Evolutionary conservation across 192 early-diverging fungal species (phyloP), one percentile per base, ranked within the genome.

Genomic region (Backusella westeae): DNA sequence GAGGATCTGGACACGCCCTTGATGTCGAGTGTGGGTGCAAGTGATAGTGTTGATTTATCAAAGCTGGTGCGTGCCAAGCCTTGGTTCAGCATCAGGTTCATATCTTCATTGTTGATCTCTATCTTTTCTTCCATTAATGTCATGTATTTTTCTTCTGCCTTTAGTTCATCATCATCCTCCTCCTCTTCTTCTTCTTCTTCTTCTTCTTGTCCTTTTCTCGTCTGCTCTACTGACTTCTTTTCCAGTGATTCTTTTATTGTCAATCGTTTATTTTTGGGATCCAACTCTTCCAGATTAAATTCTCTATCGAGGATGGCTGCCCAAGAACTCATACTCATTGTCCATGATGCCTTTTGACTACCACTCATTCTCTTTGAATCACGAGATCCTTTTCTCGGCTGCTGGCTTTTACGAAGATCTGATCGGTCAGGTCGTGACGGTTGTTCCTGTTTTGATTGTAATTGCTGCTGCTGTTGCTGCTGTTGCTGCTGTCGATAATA

Each of bases 301-400:
- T 79, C 78, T 26, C 49, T 34, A 35, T 79, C 73, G 34, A 79
- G 34, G 15, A 73, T 56, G 14, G 72, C 41, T 36, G 73, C 72
- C 78, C 78, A 79, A 1, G 78, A 68, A 6, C 39, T 65, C 42
- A 75, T 63, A 29, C 49, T 73, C 32, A 68, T 44, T 6, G 78
- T 67, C 78, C 78, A 79, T 41, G 74, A 63, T 36, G 72, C 72
- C 29, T 79, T 79, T 75, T 79, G 78, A 63, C 72, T 74, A 46
- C 78, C 78, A 75, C 78, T 79, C 34, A 52, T 56, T 59, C 78
- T 65, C 41, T 71, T 63, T 63, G 56, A 63, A 63, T 63, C 56
- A 29, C 23, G 56, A 29, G 56, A 63, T 10, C 23, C 56, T 26
- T 63, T 63, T 63, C 26, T 14, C 3, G 29, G 4, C n/a, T 63